phyloP scores from a whole-genome alignment of 352 stramenopile genomes.

The Thraustotheca clavata region DNA sequence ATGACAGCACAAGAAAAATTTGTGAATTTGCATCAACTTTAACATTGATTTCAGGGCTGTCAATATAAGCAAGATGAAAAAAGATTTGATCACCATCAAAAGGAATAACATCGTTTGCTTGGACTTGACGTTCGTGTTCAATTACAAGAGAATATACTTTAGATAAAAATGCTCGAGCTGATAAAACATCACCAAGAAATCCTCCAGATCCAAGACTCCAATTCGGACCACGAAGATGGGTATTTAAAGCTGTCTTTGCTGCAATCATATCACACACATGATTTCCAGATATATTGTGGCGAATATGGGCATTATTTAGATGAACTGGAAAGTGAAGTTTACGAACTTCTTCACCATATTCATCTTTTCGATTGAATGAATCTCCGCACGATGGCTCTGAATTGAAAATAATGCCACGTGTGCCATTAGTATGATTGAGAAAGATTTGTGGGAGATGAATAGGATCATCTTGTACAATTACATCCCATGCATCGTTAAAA shows the following conservation, averaged over 20 bases:
- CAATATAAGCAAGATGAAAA: slow-evolving; percentile 15
- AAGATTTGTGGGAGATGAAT: not conserved
- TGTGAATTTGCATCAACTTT: not conserved
- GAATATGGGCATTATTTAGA: not conserved
- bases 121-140: not conserved
- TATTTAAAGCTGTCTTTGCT: not conserved
- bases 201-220: slow-evolving; percentile 7
- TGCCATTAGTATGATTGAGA: not conserved
- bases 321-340: not conserved
- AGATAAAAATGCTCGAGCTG: not conserved
- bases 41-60: slow-evolving; percentile 11
- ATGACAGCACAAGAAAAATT: slow-evolving; percentile 19
- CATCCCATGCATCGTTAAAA: slow-evolving; percentile 16
- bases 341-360: slow-evolving; percentile 11
- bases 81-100: slow-evolving; percentile 20
- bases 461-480: not conserved
- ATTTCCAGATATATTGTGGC: not conserved
- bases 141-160: not conserved
- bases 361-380: not conserved
- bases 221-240: slow-evolving; percentile 2
- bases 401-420: slow-evolving; percentile 18
- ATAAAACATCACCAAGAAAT: slow-evolving; percentile 10
- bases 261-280: slow-evolving; percentile 5
- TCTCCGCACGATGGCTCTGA: slow-evolving; percentile 13
- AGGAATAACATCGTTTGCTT: not conserved